Evolutionary conservation across 768 basidiomycete species (phyloP), one percentile per base, ranked within the genome.

Genomic region (Podaxis sp.): DNA sequence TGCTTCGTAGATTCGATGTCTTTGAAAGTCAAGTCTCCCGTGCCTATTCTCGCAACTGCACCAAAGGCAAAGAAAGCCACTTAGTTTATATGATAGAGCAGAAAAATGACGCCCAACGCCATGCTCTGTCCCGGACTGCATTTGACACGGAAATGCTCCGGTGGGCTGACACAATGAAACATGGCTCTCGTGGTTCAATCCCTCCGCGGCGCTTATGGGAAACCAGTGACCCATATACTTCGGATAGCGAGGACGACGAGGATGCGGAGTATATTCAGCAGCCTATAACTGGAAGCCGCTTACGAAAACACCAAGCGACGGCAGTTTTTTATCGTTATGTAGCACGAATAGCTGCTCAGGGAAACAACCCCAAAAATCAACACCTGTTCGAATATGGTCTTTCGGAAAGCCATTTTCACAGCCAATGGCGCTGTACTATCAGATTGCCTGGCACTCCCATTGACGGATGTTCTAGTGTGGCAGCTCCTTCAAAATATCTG

Each of bases 21-120:
- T 85, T 84, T 61, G 84, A 88, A 65, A 85, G 87, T 64, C 84
- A 85, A 57, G 69, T 88, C 5, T 87, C 86, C 3, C 82, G 86
- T 70, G 83, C 83, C 13, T 84, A 82, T 68, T 74, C 80, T 49
- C 83, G 83, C 33, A 79, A 82, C 33, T 77, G 78, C 36, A 76
- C 83, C 44, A 70, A 77, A 52, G 81, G 80, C 7, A 73, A 77
- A 46, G 76, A 80, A 61, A 80, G 84, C 63, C 82, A 85, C 68
- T 68, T 89, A 46, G 72, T 92, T 5, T 82, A 89, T 68, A 82
- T 92, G 82, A 79, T 82, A 22, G 85, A 91, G 70, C 77, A 80
- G 64, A 81, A 78, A 3, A 87, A 85, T 64, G 82, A 84, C 63
- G 66, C 71, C 13, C 87, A 89, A 66, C 82, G 81, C 24, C 83